Evolutionary conservation across 225 moss, liverwort and hornwort genomes (phyloP).

Genomic region (Bryum argenteum): DNA sequence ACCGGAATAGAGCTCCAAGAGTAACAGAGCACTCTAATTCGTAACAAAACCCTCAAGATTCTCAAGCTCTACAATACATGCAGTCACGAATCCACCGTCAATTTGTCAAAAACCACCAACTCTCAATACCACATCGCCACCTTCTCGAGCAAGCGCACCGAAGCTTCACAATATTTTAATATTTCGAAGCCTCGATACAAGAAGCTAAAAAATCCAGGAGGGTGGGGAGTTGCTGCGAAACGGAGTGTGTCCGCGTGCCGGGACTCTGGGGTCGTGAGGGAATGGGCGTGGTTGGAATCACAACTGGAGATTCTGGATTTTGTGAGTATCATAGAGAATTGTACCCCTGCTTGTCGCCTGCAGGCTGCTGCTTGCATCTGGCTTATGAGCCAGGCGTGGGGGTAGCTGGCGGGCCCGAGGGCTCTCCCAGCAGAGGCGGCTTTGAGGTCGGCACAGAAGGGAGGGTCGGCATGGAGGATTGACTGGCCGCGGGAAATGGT

Average conservation of each 20-base stretch:
- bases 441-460: too few species aligned
- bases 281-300: not conserved
- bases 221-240: constrained; percentile 18
- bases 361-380: not conserved
- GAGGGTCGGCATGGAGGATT: not conserved
- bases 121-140: not conserved
- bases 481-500: not conserved
- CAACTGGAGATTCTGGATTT: constrained; percentile 8
- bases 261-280: too few species aligned
- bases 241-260: constrained; percentile 21
- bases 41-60: too few species aligned
- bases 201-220: not conserved
- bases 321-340: not conserved
- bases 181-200: not conserved
- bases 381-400: too few species aligned
- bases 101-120: too few species aligned
- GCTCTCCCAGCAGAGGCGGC: too few species aligned
- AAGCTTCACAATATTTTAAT: not conserved
- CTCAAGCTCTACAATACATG: too few species aligned
- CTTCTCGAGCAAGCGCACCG: not conserved
- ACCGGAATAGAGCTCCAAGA: too few species aligned
- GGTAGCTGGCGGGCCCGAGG: too few species aligned
- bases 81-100: too few species aligned
- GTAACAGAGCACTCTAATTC: too few species aligned
- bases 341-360: not conserved